A percentile compares a stretch with the other conserved stretches of the same genome.
Evolutionary conservation across 1,284 basidiomycete genomes (phyloP).

Genomic region (Cutaneotrichosporon arboriforme): DNA sequence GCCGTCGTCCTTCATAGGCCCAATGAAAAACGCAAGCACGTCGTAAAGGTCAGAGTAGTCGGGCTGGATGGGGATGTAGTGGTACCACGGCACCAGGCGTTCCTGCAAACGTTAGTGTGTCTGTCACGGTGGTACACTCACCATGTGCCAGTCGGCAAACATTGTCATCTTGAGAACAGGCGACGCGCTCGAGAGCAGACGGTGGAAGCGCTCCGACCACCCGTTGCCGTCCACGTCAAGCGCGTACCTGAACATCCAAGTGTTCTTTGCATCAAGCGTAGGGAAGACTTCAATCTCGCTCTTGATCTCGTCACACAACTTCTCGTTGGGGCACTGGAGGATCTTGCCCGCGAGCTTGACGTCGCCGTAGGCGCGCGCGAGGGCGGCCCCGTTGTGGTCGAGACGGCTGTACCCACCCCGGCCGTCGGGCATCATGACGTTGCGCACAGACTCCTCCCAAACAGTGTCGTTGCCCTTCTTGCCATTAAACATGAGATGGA

Average conservation of each 20-base stretch:
- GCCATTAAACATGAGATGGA: conserved; percentile 48
- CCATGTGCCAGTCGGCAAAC: conserved; percentile 49
- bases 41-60: conserved; percentile 52
- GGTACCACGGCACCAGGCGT: conserved; percentile 41
- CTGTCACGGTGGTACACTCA: conserved; percentile 21
- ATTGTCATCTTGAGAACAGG: conserved; percentile 49
- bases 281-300: conserved; percentile 50
- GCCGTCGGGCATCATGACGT: conserved; percentile 45
- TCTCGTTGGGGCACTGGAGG: conserved; percentile 28
- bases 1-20: conserved; percentile 40
- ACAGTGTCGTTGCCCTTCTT: conserved; percentile 36
- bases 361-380: conserved; percentile 47
- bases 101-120: conserved; percentile 23
- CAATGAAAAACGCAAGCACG: conserved; percentile 50
- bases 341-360: conserved; percentile 45
- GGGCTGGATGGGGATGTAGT: conserved; percentile 50
- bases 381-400: conserved; percentile 25
- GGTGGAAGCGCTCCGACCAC: conserved; percentile 61
- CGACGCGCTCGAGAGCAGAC: conserved; percentile 46
- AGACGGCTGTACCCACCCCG: conserved; percentile 34
- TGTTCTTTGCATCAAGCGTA: conserved; percentile 52
- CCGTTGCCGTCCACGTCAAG: conserved; percentile 57
- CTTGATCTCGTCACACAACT: conserved; percentile 35
- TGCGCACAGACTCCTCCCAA: conserved; percentile 28
- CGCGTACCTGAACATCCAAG: conserved; percentile 50